A percentile compares a stretch with the other conserved stretches of the same genome.
Conservation (phyloP, 306 rosid genomes). For the Citrullus colocynthis region DNA sequence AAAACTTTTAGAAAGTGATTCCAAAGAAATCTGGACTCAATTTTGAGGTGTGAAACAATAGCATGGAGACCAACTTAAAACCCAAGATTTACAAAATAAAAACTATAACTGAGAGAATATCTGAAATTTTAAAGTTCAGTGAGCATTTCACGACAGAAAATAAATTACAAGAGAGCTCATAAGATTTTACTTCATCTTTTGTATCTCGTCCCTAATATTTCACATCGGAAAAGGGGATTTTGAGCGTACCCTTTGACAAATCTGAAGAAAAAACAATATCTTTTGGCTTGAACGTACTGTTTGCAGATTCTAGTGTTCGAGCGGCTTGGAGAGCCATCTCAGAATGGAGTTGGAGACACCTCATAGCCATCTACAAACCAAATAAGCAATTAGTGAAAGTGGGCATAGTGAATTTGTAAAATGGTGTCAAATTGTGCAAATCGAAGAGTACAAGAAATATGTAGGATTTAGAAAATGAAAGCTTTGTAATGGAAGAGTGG, state of each 20-base stretch:
- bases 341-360: conserved; percentile 76
- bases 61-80: neutral
- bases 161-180: neutral
- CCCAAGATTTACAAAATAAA: neutral
- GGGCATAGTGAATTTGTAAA: neutral
- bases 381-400: neutral
- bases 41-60: no score
- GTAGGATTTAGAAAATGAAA: neutral
- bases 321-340: conserved; percentile 97
- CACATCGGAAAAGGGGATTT: conserved; percentile 41
- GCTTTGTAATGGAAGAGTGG: neutral
- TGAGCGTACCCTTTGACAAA: conserved; percentile 45
- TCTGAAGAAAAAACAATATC: conserved; percentile 31
- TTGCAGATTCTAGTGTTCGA: conserved; percentile 59
- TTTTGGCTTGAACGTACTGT: conserved; percentile 29
- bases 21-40: no score
- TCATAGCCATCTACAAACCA: conserved; percentile 57
- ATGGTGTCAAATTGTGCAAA: neutral
- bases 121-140: neutral
- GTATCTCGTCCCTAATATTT: neutral
- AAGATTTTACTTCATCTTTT: neutral
- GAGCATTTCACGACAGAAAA: neutral
- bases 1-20: no score
- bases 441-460: neutral
- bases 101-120: neutral